Base-by-base conservation (phyloP, 169 alveolate species). In the Prorocentrum cordatum region DNA sequence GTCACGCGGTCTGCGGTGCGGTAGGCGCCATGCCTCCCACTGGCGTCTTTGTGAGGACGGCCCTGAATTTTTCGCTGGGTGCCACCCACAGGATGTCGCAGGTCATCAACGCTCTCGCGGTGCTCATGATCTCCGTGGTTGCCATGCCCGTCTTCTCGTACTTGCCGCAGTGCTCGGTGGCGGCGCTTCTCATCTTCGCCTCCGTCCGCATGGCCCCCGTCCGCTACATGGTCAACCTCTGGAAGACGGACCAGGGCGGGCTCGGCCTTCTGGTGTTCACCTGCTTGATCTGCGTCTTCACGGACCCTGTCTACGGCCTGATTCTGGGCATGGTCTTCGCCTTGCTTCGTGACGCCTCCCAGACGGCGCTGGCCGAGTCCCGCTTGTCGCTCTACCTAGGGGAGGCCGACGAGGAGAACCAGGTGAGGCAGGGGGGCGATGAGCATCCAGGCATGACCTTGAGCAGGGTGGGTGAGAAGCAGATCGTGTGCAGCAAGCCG, bases 21-120 rank as follows among this genome's bases (percentile, higher is more conserved):
- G 88, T 77, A 12, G 88, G 88, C 9, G 88, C 88, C 2, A 5
- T 77, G 45, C 88, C 88, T 2, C 88, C 88, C n/a, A 77, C 88
- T 1, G 88, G 88, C 6, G 88, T 77, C 12, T 77, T 77, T 24
- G 88, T 77, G 38, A 72, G 88, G 2, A 77, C 88, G 10, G 54
- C 88, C 1, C 29, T 77, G 75, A 77, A 77, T 32, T 38, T 35
- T 1, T 12, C 27, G 45, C 88, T 77, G 4, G 73, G 38, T 36
- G 88, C 88, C 0, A 77, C 88, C 4, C 88, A 77, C 62, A 66
- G 88, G 31, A 26, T 77, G 31, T 77, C 88, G 22, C 88, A 77
- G 42, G 16, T 77, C 47, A 77, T 77, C 75, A 77, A 77, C 38
- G 88, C 88, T 42, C 16, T 77, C 9, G 88, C 88, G 10, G 88